Conservation (phyloP, 202 grass and related monocot species). For the Elaeis oleifera region DNA sequence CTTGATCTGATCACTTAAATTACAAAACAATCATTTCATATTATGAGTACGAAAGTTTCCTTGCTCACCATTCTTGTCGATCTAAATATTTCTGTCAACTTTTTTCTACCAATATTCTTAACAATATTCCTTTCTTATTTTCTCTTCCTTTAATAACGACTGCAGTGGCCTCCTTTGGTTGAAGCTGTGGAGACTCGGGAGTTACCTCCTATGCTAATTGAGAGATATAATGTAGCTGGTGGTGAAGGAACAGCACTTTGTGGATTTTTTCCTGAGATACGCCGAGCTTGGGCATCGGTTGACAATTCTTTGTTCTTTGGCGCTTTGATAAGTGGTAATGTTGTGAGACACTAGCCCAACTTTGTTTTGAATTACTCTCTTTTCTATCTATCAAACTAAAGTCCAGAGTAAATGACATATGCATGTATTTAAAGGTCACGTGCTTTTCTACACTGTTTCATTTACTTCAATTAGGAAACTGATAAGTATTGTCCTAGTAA, state of each 20-base stretch:
- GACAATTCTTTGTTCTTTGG: conserved; percentile 89
- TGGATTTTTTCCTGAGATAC: conserved; percentile 87
- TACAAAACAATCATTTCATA: too few relatives aligned
- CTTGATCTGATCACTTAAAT: too few relatives aligned
- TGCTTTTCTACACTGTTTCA: background rate
- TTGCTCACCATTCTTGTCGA: too few relatives aligned
- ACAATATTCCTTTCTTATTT: background rate
- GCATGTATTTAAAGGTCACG: background rate
- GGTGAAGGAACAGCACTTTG: conserved; percentile 96
- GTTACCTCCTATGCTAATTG: conserved; percentile 71
- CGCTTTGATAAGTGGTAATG: conserved; percentile 90
- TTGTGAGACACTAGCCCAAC: background rate
- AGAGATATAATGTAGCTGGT: conserved; percentile 77
- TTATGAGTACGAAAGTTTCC: too few relatives aligned
- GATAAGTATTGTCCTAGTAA: too few relatives aligned
- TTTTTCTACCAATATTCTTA: background rate
- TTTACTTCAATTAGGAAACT: background rate
- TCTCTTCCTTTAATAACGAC: background rate
- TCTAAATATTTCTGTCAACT: background rate
- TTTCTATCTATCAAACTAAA: too few relatives aligned
- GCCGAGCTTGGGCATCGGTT: conserved; percentile 88
- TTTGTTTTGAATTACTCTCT: too few relatives aligned
- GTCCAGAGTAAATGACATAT: background rate
- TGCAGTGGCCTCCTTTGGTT: conserved; percentile 90
- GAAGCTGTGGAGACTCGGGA: conserved; percentile 81